Evolutionary conservation across 1,139 yeast species (phyloP), one percentile per base, ranked within the genome.

Genomic region (Protomyces pachydermus): DNA sequence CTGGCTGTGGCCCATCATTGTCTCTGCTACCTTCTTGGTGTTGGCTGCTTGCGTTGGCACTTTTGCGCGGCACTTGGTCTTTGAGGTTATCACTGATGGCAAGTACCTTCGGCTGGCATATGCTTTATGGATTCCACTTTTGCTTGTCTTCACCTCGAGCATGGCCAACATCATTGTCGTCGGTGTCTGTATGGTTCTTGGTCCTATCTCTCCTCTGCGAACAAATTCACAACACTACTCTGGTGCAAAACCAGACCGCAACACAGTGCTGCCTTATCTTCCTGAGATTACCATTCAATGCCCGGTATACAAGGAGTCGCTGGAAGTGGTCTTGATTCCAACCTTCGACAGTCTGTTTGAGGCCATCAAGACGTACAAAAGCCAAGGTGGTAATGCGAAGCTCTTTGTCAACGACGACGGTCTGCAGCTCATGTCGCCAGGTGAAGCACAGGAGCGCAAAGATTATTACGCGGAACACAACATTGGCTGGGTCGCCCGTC

Each of bases 401-500:
- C 53, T 64, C 18, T 48, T 64, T 23, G 61, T 61, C 51, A 61
- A 61, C 45, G 66, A 64, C 58, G 66, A 64, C 37, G 65, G 61
- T 9, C 50, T 64, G 57, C 66, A 64, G 50, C 8, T 64, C 38
- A 45, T 64, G 16, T 25, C 53, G 5, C 50, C 25, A 12, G 34
- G 32, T 14, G 60, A 58, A 28, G 54, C 54, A 14, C 54, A 56
- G 16, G 54, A 56, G 28, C 38, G 67, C 34, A 56, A 64, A 18
- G 60, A 51, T 14, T 66, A 62, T 35, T 66, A 66, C 39, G 60
- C 63, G 2, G 65, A 65, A 37, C 65, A 66, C 54, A 39, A 54
- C 23, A 64, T 65, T 20, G 66, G 65, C 46, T 65, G 64, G 56
- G 65, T 63, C n/a, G 66, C 67, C 3, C 61, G 68, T 10, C 67